phyloP scores from a whole-genome alignment of 495 filamentous ascomycete genomes.

The Penicillium manginii region DNA sequence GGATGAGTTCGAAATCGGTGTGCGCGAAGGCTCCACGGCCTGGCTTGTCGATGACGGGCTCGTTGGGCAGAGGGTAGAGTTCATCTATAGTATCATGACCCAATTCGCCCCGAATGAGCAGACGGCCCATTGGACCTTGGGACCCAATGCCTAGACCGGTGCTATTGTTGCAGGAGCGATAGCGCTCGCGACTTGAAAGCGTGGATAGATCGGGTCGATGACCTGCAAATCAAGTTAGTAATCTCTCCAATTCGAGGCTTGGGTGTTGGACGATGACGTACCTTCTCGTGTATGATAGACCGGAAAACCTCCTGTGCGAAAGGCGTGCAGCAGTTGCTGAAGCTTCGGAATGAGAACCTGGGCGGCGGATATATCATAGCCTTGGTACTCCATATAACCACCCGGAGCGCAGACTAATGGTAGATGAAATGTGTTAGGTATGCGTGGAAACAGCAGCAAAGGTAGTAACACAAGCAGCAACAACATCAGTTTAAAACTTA shows the following conservation, averaged over 20 bases:
- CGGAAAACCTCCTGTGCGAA: conserved; percentile 60
- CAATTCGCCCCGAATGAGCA: conserved; percentile 65
- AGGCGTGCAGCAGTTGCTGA: conserved; percentile 57
- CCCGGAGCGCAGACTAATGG: conserved; percentile 57
- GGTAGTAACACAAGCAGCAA: too few relatives aligned
- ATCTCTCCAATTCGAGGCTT: background rate
- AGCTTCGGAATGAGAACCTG: conserved; percentile 60
- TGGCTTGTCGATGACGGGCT: conserved; percentile 71
- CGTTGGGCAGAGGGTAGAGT: conserved; percentile 55
- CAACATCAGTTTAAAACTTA: conserved; percentile 31
- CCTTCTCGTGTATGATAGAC: conserved; percentile 71
- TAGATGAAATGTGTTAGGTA: conserved; percentile 5
- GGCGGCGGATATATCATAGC: conserved; percentile 57
- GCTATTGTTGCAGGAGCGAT: conserved; percentile 57
- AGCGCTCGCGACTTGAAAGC: conserved; percentile 58
- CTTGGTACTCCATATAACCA: conserved; percentile 64
- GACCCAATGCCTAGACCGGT: conserved; percentile 63
- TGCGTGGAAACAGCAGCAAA: background rate
- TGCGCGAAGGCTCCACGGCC: conserved; percentile 68
- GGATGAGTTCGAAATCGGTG: conserved; percentile 63
- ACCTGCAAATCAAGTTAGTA: conserved; percentile 41
- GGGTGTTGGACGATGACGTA: conserved; percentile 12
- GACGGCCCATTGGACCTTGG: conserved; percentile 61
- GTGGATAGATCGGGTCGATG: conserved; percentile 65
- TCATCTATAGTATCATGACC: conserved; percentile 67